Evolutionary conservation across 495 filamentous ascomycete species (phyloP).

Genomic region (Penicillium samsonianum): DNA sequence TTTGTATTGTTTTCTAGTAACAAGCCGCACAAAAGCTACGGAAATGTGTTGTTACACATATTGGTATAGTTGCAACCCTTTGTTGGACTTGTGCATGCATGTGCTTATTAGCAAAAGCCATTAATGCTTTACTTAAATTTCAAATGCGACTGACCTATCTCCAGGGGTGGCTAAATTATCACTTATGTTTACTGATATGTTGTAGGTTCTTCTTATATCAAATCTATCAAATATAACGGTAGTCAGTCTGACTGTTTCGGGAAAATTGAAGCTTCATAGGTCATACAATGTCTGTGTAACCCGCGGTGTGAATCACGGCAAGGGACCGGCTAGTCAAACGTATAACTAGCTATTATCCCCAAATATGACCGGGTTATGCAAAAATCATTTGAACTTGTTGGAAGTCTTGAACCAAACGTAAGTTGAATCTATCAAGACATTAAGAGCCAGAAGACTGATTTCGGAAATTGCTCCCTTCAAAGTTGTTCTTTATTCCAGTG

Average conservation of each 20-base stretch:
- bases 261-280: not conserved
- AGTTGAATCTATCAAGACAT: not conserved
- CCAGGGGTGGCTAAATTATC: not conserved
- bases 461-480: not conserved
- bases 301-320: not conserved
- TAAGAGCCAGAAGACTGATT: not conserved
- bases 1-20: not conserved
- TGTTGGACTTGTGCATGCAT: not conserved
- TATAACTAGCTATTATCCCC: slow-evolving; percentile 1
- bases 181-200: not conserved
- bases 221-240: not conserved
- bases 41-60: slow-evolving; percentile 16
- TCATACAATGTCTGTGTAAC: slow-evolving; percentile 17
- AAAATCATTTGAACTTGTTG: not conserved
- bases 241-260: not conserved
- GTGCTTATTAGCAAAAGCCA: not conserved
- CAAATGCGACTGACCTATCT: not conserved
- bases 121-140: not conserved
- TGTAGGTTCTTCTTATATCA: not conserved
- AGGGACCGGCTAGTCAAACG: not conserved
- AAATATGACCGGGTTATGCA: not conserved
- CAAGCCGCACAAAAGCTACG: not conserved
- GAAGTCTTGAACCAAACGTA: not conserved
- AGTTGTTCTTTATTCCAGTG: no score
- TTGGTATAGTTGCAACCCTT: slow-evolving; percentile 11